These are phyloP conservation scores for Diplotaxis tenuifolia DNA, from an alignment of 345 rosid genomes.

Conservation along the genomic window DNA sequence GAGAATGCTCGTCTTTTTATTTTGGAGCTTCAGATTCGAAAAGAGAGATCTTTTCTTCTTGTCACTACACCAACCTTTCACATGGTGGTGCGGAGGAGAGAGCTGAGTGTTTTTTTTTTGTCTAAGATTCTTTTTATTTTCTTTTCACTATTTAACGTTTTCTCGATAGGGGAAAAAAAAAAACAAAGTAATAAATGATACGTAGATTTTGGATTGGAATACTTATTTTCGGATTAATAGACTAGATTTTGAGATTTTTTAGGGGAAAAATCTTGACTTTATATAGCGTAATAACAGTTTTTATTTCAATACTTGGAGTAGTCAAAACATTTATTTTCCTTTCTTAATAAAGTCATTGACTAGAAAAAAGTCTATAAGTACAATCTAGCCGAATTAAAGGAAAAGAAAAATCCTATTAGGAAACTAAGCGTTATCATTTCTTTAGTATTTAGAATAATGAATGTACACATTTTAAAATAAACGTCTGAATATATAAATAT, in stretches of 20 bases:
- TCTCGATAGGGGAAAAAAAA: background rate
- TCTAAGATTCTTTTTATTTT: constrained; percentile 20
- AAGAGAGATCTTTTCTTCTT: constrained; percentile 28
- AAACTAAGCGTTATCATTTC: background rate
- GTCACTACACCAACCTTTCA: constrained; percentile 41
- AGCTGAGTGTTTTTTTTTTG: constrained; percentile 36
- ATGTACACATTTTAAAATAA: background rate
- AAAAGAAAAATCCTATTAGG: background rate
- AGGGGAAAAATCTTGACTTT: constrained; percentile 30
- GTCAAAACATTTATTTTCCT: constrained; percentile 16
- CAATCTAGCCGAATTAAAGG: background rate
- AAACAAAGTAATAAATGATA: constrained; percentile 18
- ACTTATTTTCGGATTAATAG: background rate
- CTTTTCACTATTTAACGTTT: constrained; percentile 8
- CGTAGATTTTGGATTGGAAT: background rate
- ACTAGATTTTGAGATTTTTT: background rate
- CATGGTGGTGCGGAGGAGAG: constrained; percentile 39
- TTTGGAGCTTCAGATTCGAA: constrained; percentile 31
- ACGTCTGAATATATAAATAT: background rate
- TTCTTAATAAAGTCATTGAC: background rate
- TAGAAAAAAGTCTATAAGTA: background rate
- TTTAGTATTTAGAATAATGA: background rate
- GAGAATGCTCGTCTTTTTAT: constrained; percentile 10
- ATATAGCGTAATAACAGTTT: constrained; percentile 2
- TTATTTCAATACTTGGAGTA: background rate